Conservation (phyloP, 2,329 filamentous ascomycete genomes). For the Penicillium sp. region DNA sequence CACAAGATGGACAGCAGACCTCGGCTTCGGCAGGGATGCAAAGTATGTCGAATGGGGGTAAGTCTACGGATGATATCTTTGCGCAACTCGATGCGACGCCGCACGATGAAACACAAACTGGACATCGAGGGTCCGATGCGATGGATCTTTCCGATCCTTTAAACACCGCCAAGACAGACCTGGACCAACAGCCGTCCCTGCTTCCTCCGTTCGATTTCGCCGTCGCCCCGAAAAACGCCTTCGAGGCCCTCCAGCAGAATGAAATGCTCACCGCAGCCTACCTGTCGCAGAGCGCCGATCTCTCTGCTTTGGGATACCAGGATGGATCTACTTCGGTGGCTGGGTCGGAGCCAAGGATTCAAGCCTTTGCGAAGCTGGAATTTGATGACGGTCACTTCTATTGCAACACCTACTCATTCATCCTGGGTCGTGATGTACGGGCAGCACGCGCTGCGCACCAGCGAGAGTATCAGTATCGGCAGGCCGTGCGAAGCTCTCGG, state of each 20-base stretch:
- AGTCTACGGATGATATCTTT: slow-evolving; percentile 19
- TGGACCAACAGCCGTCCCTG: slow-evolving; percentile 36
- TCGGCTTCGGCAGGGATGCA: slow-evolving; percentile 17
- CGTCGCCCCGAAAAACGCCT: slow-evolving; percentile 34
- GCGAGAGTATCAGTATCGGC: slow-evolving; percentile 45
- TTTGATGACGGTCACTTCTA: slow-evolving; percentile 68
- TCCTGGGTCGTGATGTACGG: slow-evolving; percentile 63
- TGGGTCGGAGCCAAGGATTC: slow-evolving; percentile 50
- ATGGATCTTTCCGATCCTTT: slow-evolving; percentile 37
- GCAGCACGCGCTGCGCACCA: slow-evolving; percentile 51
- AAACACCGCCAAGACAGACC: slow-evolving; percentile 31
- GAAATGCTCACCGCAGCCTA: slow-evolving; percentile 43
- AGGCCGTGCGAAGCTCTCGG: slow-evolving; percentile 41
- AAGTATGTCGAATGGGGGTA: slow-evolving; percentile 20
- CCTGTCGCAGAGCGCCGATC: slow-evolving; percentile 37
- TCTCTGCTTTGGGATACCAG: slow-evolving; percentile 39
- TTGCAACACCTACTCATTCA: slow-evolving; percentile 63
- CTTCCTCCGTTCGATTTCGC: slow-evolving; percentile 39
- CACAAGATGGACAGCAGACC: slow-evolving; percentile 14
- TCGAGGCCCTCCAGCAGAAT: slow-evolving; percentile 43
- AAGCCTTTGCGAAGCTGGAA: slow-evolving; percentile 64
- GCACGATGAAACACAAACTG: slow-evolving; percentile 10
- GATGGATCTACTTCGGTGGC: slow-evolving; percentile 39
- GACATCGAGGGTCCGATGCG: slow-evolving; percentile 23
- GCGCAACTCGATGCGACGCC: slow-evolving; percentile 12